Conservation (phyloP, 176 grass and related monocot genomes). For the Triticum timopheevii region DNA sequence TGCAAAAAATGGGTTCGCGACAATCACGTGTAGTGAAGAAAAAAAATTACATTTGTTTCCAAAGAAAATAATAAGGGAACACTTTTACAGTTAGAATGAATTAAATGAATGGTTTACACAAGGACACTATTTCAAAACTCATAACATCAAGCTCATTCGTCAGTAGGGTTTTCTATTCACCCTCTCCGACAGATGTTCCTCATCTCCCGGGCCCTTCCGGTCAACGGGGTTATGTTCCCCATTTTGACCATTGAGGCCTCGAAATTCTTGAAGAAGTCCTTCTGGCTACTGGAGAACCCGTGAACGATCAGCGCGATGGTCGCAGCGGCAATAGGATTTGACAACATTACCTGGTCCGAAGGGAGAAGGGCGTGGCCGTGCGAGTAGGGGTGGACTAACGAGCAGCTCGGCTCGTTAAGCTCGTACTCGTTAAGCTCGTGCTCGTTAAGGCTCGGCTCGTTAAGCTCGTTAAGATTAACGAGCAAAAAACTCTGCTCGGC, state of each 20-base stretch:
- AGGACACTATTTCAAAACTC: not conserved
- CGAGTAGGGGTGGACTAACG: too few species aligned
- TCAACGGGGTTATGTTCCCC: conserved; percentile 47
- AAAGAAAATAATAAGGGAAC: not conserved
- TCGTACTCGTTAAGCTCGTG: too few species aligned
- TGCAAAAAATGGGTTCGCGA: not conserved
- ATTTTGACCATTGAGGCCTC: conserved; percentile 56
- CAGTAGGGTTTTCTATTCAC: conserved; percentile 22
- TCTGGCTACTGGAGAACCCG: conserved; percentile 30
- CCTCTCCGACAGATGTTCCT: conserved; percentile 37
- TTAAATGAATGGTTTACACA: not conserved
- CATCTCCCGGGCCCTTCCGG: conserved; percentile 38
- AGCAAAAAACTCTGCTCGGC: too few species aligned
- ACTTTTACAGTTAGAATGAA: not conserved
- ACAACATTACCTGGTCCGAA: not conserved
- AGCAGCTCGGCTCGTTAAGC: too few species aligned
- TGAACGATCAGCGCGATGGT: conserved; percentile 11
- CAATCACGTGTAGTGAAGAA: not conserved
- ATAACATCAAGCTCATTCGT: not conserved
- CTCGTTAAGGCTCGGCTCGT: too few species aligned
- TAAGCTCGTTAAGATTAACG: too few species aligned
- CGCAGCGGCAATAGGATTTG: not conserved
- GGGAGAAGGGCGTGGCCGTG: not conserved
- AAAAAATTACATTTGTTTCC: not conserved
- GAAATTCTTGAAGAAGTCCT: conserved; percentile 45